Evolutionary conservation across 805 yeast genomes (phyloP), one percentile per base, ranked within the genome.

Genomic region (Yarrowia yakushimensis): DNA sequence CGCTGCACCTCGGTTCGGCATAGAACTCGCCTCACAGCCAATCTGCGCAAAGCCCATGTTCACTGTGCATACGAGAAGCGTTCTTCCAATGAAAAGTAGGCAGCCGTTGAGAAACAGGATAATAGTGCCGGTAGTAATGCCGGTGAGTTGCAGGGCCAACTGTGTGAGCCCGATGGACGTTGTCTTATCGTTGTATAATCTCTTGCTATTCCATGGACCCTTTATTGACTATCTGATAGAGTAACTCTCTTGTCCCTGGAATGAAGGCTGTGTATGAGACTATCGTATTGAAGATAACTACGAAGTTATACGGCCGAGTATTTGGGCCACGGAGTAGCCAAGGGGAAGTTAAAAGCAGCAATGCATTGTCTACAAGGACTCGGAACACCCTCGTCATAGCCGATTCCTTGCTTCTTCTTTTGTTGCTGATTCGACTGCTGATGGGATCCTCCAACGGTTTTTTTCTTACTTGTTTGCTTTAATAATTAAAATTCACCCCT

Each of bases 1-100:
- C 37, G 12, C 25, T 22, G 39, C 55, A n/a, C 55, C 55, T 48
- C 55, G 55, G 55, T 48, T 48, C 55, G 39, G 55, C 27, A 48
- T 45, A 27, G 52, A 48, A 31, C 37, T 28, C 55, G 55, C 39
- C 28, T 33, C 28, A 31, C 55, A 31, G 27, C 4, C 41, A 5
- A 12, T 17, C 50, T 43, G 50, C 50, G 34, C 50, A 43, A 43
- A n/a, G n/a, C 36, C 30, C 55, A 48, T 48, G 55, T 20, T 39
- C 22, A 22, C 10, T 13, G 30, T 31, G n/a, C 55, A 33, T 48
- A 22, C 8, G 1, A 20, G 30, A 48, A n/a, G 55, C 36, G 18
- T 13, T 2, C 10, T 23, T 6, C 23, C n/a, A 22, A 20, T 23
- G 30, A 39, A 25, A 25, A 39, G 23, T 27, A 4, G 13, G 27